Percentiles rank a stretch among this genome's conserved stretches.
Evolutionary conservation across 768 basidiomycete species (phyloP).

Genomic region (Termitomyces sp.): DNA sequence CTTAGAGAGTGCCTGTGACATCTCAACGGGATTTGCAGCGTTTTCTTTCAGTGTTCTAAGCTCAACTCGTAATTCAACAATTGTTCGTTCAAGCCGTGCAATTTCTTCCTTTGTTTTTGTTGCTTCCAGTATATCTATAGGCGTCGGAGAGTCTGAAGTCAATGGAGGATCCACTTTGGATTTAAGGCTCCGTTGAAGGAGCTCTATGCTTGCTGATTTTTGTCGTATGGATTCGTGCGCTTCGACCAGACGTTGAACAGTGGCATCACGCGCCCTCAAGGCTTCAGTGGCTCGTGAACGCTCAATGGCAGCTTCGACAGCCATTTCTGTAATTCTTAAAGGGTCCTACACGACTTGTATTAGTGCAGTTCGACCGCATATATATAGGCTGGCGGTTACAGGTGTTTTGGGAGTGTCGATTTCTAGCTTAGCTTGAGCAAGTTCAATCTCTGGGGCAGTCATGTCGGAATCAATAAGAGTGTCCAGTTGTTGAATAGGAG

Average conservation of each 20-base stretch:
- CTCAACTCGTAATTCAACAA: conserved; percentile 32
- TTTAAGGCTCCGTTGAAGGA: conserved; percentile 28
- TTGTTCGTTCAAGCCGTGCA: conserved; percentile 26
- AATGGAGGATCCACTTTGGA: conserved; percentile 9
- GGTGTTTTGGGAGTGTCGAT: conserved; percentile 11
- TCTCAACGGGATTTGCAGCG: conserved; percentile 16
- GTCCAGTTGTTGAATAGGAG: background rate
- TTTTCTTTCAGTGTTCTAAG: conserved; percentile 25
- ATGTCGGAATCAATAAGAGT: background rate
- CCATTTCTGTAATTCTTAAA: conserved; percentile 42
- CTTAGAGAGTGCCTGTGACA: conserved; percentile 20
- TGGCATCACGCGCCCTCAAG: conserved; percentile 56
- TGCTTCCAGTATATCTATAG: conserved; percentile 8
- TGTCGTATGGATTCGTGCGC: conserved; percentile 58
- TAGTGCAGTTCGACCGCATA: conserved; percentile 8
- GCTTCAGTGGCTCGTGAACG: conserved; percentile 49
- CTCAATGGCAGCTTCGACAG: conserved; percentile 50
- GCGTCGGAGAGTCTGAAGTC: background rate
- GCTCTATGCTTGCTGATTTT: conserved; percentile 47
- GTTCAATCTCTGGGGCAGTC: background rate
- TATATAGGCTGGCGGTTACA: conserved; percentile 5
- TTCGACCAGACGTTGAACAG: conserved; percentile 49
- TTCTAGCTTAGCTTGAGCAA: conserved; percentile 11
- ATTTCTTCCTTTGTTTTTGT: conserved; percentile 32
- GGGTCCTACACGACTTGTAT: conserved; percentile 30